Conservation (phyloP, 83 land plant genomes). For the Thuja plicata region DNA sequence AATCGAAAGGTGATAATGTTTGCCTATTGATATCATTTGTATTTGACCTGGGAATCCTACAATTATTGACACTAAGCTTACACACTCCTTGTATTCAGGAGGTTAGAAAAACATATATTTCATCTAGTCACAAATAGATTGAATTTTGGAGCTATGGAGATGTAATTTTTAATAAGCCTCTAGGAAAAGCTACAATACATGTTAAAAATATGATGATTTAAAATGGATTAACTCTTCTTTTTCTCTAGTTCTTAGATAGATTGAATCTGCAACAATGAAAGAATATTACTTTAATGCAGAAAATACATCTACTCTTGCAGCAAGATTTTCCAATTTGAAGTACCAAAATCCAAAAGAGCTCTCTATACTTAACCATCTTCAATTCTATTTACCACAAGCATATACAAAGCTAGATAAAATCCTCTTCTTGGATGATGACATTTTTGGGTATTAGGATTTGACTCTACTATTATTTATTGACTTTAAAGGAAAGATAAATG, state of each 20-base stretch:
- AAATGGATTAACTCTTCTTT: conserved; percentile 64
- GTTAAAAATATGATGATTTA: conserved; percentile 60
- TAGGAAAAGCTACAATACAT: conserved; percentile 43
- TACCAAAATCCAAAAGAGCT: conserved; percentile 58
- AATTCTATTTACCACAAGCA: conserved; percentile 51
- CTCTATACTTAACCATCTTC: conserved; percentile 48
- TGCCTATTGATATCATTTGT: background rate
- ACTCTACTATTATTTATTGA: conserved; percentile 38
- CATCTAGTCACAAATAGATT: conserved; percentile 56
- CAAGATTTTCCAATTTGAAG: conserved; percentile 50
- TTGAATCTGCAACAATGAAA: conserved; percentile 55
- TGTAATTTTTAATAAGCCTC: conserved; percentile 53
- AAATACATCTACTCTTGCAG: conserved; percentile 36
- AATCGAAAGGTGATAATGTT: conserved; percentile 42
- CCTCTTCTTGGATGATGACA: conserved; percentile 58
- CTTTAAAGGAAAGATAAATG: conserved; percentile 50
- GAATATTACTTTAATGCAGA: conserved; percentile 55
- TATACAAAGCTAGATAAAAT: conserved; percentile 58
- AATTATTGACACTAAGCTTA: background rate
- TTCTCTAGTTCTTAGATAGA: conserved; percentile 46
- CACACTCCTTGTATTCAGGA: conserved; percentile 26
- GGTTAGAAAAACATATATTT: conserved; percentile 50
- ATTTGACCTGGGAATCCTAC: background rate
- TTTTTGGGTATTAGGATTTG: conserved; percentile 49
- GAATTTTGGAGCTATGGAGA: conserved; percentile 57